A percentile compares a stretch with the other conserved stretches of the same genome.
Conservation (phyloP, 164 flowering plant species). For the Annona squamosa region DNA sequence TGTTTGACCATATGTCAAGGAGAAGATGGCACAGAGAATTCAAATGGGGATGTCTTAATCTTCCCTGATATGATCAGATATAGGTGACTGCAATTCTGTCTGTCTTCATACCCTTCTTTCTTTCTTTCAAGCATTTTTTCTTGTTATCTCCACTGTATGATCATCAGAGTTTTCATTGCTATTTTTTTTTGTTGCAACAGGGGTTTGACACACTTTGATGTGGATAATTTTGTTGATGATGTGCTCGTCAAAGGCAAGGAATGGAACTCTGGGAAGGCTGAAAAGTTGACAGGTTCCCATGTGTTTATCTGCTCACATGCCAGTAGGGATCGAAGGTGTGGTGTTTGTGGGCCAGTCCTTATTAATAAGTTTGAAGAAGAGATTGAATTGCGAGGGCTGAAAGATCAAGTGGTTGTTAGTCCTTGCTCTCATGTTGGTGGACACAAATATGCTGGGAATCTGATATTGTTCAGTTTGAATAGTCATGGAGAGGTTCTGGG, state of each 20-base stretch:
- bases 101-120: neutral
- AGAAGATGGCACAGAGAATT: slow-evolving; percentile 35
- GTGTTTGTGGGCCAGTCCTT: slow-evolving; percentile 90
- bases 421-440: slow-evolving; percentile 94
- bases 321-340: slow-evolving; percentile 85
- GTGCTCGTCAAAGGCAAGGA: slow-evolving; percentile 61
- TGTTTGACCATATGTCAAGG: slow-evolving; percentile 67
- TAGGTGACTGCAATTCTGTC: slow-evolving; percentile 33
- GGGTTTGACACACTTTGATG: slow-evolving; percentile 60
- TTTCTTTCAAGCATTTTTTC: neutral
- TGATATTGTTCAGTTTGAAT: slow-evolving; percentile 60
- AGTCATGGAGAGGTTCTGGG: slow-evolving; percentile 56
- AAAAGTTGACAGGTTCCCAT: slow-evolving; percentile 53
- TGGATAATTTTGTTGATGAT: slow-evolving; percentile 73
- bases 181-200: slow-evolving; percentile 24
- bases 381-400: slow-evolving; percentile 48
- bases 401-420: slow-evolving; percentile 49
- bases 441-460: slow-evolving; percentile 95
- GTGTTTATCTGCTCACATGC: slow-evolving; percentile 88
- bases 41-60: slow-evolving; percentile 71
- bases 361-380: slow-evolving; percentile 65
- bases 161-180: too few relatives aligned
- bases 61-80: slow-evolving; percentile 87
- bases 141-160: slow-evolving; percentile 1
- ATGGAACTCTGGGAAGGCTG: slow-evolving; percentile 55